These are phyloP conservation scores for Dipodascus geniculatus DNA, from an alignment of 805 yeast species.

Conservation along the genomic window DNA sequence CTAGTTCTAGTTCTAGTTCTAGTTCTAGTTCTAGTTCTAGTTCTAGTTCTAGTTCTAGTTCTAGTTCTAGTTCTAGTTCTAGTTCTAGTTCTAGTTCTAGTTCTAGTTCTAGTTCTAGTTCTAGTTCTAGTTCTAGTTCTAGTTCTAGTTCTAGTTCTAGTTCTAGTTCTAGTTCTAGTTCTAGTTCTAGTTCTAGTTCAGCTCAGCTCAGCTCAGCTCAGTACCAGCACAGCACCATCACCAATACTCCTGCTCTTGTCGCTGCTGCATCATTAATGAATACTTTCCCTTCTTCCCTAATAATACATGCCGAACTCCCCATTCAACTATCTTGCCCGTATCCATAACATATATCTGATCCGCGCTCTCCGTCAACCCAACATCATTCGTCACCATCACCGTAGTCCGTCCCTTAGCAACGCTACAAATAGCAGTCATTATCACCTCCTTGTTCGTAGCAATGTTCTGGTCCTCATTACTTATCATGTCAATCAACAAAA, in stretches of 20 bases:
- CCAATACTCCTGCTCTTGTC: not conserved
- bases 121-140: no score
- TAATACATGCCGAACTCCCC: not conserved
- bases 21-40: no score
- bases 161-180: no score
- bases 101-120: no score
- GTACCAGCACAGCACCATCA: no score
- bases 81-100: no score
- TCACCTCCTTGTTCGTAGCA: conserved; percentile 38
- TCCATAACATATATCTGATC: conserved; percentile 45
- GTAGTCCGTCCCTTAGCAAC: conserved; percentile 64
- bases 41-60: no score
- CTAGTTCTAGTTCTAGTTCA: no score
- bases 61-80: no score
- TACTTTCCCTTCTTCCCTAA: not conserved
- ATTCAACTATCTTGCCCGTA: conserved; percentile 46
- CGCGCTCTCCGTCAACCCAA: conserved; percentile 52
- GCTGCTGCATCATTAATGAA: not conserved
- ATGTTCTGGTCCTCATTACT: not conserved
- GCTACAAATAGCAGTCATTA: conserved; percentile 51
- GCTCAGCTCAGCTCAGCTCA: no score
- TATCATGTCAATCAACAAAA: conserved; percentile 40
- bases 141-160: no score
- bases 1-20: no score
- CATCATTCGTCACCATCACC: conserved; percentile 70